Conservation (phyloP, 78 protist genomes). For the Chrysochromulina parva region DNA sequence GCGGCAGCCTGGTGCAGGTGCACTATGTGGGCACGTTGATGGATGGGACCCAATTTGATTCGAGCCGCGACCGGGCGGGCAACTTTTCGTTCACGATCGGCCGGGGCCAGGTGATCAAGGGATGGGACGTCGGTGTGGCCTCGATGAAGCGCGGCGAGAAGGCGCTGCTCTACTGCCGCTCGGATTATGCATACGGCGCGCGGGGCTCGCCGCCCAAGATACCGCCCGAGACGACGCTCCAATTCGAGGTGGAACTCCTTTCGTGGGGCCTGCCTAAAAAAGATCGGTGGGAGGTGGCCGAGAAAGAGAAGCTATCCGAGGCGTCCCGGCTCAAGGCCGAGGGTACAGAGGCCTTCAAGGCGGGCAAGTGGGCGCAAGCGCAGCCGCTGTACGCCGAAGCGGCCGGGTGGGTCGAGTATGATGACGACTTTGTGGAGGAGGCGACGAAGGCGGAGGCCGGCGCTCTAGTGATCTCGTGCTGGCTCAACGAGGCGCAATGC, state of each 20-base stretch:
- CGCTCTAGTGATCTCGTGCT: neutral
- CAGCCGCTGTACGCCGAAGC: neutral
- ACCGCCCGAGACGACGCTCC: constrained; percentile 32
- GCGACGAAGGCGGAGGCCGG: neutral
- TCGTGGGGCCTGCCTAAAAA: constrained; percentile 17
- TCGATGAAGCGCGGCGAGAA: constrained; percentile 77
- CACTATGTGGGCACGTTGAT: constrained; percentile 85
- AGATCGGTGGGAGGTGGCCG: neutral
- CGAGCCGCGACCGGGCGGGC: constrained; percentile 63
- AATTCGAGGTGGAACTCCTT: constrained; percentile 49
- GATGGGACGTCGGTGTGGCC: constrained; percentile 89
- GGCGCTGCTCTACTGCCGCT: constrained; percentile 61
- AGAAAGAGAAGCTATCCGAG: neutral
- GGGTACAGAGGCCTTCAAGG: constrained; percentile 14
- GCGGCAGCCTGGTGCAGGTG: neutral
- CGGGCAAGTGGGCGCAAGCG: neutral
- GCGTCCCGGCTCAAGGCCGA: neutral
- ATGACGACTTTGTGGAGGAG: constrained; percentile 27
- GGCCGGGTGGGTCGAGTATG: neutral
- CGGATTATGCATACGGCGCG: constrained; percentile 83
- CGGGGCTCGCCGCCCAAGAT: constrained; percentile 67
- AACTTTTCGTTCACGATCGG: constrained; percentile 44
- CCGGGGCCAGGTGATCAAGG: constrained; percentile 80
- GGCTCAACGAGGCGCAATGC: constrained; percentile 2
- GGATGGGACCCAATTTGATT: constrained; percentile 84